Percentiles rank a stretch among this genome's conserved stretches.
Evolutionary conservation across 768 basidiomycete genomes (phyloP).

Genomic region (Sporobolomyces pararoseus): DNA sequence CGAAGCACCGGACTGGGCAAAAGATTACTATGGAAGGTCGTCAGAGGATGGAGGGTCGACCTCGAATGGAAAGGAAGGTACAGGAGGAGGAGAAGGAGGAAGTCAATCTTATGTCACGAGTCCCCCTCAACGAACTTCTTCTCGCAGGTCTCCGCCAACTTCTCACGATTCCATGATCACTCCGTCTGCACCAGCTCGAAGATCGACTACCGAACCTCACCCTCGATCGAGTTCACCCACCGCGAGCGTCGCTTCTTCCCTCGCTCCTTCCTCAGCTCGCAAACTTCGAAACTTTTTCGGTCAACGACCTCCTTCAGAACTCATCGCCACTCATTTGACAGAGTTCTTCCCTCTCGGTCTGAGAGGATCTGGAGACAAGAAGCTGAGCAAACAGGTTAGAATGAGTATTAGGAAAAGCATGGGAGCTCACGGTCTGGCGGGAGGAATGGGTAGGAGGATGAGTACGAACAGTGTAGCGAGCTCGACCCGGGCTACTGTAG

Average conservation of each 20-base stretch:
- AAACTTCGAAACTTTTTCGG: conserved; percentile 95
- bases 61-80: not conserved
- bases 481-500: conserved; percentile 40
- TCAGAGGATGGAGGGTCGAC: not conserved
- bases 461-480: conserved; percentile 30
- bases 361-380: conserved; percentile 49
- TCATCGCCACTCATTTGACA: conserved; percentile 87
- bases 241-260: conserved; percentile 3
- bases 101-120: not conserved
- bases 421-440: conserved; percentile 11
- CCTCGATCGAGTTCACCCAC: conserved; percentile 7
- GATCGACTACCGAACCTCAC: conserved; percentile 19
- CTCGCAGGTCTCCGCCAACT: conserved; percentile 7
- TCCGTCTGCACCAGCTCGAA: not conserved
- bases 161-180: conserved; percentile 22
- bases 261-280: conserved; percentile 19
- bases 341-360: conserved; percentile 76
- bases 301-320: conserved; percentile 92
- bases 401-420: conserved; percentile 67
- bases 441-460: conserved; percentile 7
- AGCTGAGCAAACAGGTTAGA: conserved; percentile 77
- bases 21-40: conserved; percentile 31
- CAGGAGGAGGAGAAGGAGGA: not conserved
- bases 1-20: conserved; percentile 52
- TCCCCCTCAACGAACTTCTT: conserved; percentile 23